Evolutionary conservation across 176 grass and related monocot species (phyloP), one percentile per base, ranked within the genome.

Genomic region (Oryza glumipatula): DNA sequence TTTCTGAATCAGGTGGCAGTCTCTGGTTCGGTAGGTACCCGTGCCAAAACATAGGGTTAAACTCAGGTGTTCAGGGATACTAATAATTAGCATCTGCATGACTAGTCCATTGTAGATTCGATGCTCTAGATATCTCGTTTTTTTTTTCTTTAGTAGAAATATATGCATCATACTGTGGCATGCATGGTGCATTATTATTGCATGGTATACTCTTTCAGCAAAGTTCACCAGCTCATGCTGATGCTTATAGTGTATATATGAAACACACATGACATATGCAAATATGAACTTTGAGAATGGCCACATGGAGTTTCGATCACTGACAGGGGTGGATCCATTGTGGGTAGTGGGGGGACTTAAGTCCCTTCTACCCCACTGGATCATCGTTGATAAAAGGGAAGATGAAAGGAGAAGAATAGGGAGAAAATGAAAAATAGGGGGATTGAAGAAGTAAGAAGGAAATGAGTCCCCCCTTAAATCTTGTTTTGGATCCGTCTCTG

Each of bases 131-230:
- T 65, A 21, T 65, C 13, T 44, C 28, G 17, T 11, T 32, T 71
- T 72, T 69, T 69, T 61, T 61, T 22, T 22, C 6, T 61, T 60
- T 61, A 9, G n/a, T 61, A n/a, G n/a, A 56, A 56, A 56, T 15
- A 56, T 61, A n/a, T 61, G 56, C 58, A 23, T 23, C 54, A 17
- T 9, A 23, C 2, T 23, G 8, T 23, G 58, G 21, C n/a, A 32
- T 71, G 58, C 21, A 32, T 72, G 68, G 26, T 41, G 16, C 35
- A 72, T 63, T 41, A 72, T 5, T 72, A 72, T 72, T 65, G 43
- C 54, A 78, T 73, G 77, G 46, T 70, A 65, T 52, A 23, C 24
- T 60, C 7, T 32, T 69, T 26, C 64, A 47, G 22, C 33, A 81
- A 21, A 5, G 22, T 32, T 75, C 68, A 75, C 63, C 63, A 44